A percentile compares a stretch with the other conserved stretches of the same genome.
phyloP scores from a whole-genome alignment of 768 basidiomycete species.

The Phallus indusiatus region DNA sequence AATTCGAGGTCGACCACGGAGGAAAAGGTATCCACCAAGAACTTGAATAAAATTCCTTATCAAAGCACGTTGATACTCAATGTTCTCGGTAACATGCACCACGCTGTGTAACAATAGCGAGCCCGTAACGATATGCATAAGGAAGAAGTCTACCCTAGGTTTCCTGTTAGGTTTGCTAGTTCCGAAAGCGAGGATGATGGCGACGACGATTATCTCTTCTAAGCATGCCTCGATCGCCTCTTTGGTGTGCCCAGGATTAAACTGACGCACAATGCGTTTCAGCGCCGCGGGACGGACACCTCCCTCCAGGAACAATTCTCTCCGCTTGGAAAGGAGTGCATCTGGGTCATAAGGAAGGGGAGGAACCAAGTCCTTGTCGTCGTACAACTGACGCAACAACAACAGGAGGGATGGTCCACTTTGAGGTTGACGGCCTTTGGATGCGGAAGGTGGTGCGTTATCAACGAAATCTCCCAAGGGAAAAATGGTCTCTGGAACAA shows the following conservation, averaged over 20 bases:
- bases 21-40: constrained; percentile 25
- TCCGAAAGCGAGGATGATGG: constrained; percentile 38
- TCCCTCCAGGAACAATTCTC: constrained; percentile 24
- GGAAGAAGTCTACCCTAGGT: constrained; percentile 46
- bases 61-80: constrained; percentile 33
- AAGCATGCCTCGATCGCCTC: constrained; percentile 26
- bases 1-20: constrained; percentile 48
- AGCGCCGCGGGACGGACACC: constrained; percentile 35
- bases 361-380: constrained; percentile 38
- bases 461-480: constrained; percentile 23
- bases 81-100: constrained; percentile 22
- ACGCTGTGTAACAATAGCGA: constrained; percentile 40
- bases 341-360: constrained; percentile 43
- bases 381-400: constrained; percentile 42
- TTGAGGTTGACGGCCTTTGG: constrained; percentile 13
- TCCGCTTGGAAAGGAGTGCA: constrained; percentile 28
- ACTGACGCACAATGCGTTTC: constrained; percentile 31
- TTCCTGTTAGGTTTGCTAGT: constrained; percentile 37
- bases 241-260: constrained; percentile 24
- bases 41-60: constrained; percentile 34
- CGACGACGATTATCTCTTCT: constrained; percentile 42
- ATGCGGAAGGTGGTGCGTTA: neutral
- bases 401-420: constrained; percentile 36
- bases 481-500: constrained; percentile 9
- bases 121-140: constrained; percentile 50